A percentile compares a stretch with the other conserved stretches of the same genome.
Conservation (phyloP, 163 green algal genomes). For the Volvox carteri region DNA sequence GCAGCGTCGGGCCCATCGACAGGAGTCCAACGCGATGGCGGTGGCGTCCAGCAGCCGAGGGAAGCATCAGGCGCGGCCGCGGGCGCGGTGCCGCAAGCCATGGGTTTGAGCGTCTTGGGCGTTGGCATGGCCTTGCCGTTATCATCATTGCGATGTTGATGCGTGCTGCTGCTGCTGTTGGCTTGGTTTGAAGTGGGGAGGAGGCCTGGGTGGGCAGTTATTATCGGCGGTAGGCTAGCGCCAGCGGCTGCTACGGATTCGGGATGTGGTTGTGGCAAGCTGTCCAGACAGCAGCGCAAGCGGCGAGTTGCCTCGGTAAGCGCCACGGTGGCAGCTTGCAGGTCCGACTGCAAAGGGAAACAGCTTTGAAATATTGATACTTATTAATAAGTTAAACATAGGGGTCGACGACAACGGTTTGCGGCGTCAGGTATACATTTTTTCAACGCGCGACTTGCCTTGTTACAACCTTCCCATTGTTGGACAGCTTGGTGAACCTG, state of each 20-base stretch:
- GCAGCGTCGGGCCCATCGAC: background rate
- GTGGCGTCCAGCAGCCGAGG: background rate
- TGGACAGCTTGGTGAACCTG: slow-evolving; percentile 1
- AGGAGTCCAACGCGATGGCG: background rate
- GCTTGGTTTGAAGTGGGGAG: too few species aligned
- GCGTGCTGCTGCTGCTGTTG: background rate
- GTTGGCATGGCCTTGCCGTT: background rate
- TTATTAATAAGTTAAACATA: background rate
- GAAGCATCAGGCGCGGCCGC: background rate
- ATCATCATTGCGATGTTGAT: background rate
- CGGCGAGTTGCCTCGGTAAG: background rate
- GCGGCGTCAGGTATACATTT: background rate
- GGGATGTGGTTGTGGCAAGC: background rate
- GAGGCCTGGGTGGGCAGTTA: too few species aligned
- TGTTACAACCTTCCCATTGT: slow-evolving; percentile 4
- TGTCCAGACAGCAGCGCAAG: background rate
- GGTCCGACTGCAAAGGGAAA: background rate
- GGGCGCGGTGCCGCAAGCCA: background rate
- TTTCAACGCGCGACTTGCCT: background rate
- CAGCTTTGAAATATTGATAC: background rate
- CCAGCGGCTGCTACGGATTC: background rate
- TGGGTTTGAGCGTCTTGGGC: background rate
- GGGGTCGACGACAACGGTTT: background rate
- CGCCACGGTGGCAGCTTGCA: background rate
- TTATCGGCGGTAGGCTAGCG: background rate